Evolutionary conservation across 345 rosid species (phyloP), one percentile per base, ranked within the genome.

Genomic region (Physaria fendleri): DNA sequence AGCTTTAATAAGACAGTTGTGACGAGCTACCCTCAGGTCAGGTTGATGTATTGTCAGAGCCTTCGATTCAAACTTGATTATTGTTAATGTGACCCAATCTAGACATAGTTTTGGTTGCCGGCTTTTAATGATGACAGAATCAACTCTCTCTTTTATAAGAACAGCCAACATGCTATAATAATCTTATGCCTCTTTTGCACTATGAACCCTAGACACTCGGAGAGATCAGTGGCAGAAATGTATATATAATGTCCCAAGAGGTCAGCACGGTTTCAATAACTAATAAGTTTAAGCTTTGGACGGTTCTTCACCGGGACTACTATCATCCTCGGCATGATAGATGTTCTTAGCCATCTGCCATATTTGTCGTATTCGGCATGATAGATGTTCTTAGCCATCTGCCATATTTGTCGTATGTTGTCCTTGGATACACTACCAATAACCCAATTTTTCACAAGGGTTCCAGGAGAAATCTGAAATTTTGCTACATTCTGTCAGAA

Each of bases 311-410:
- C 73, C 92, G 0, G 97, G 95, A 59, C 85, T 64, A 58, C n/a
- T 64, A 58, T 90, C 96, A 59, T 90, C 99, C 70, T 93, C 94
- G 38, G 89, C 99, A 24, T 93, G 99, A 73, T 93, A 93, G 18
- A 93, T 93, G 67, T 87, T 89, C 78, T 93, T 97, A 6, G 97
- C 96, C 99, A 93, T 90, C 81, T 93, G 99, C 99, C 99, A 93
- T 65, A 93, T 90, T 49, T 93, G 99, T 51, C 89, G 96, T 46
- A 93, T 93, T n/a, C n/a, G n/a, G n/a, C n/a, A n/a, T 93, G 99
- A 73, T 93, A 93, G 18, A 93, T 93, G 67, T 87, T 89, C 78
- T 93, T 97, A 6, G 97, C 96, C 99, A 93, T 90, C 81, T 93
- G 99, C 99, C 99, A 93, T 65, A 93, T 90, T 49, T 93, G 99